These are phyloP conservation scores for Chalaropsis thielavioides DNA, from an alignment of 2,329 filamentous ascomycete species.

Conservation along the genomic window DNA sequence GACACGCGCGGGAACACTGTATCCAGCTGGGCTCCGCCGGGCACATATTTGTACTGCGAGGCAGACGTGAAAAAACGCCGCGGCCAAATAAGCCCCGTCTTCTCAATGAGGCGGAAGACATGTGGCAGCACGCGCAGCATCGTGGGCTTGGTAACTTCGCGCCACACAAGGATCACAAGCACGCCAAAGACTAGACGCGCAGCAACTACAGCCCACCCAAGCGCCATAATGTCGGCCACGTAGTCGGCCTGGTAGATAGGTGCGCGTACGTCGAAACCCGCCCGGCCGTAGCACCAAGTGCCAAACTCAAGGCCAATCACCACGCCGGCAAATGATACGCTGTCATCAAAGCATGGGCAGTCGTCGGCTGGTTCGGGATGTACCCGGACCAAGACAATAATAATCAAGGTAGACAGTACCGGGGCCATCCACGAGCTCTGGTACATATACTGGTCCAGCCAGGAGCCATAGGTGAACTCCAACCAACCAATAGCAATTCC, in stretches of 20 bases:
- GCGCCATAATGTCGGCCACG: conserved; percentile 45
- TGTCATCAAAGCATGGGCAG: conserved; percentile 94
- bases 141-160: conserved; percentile 74
- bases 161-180: conserved; percentile 73
- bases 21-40: conserved; percentile 50
- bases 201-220: conserved; percentile 51
- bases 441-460: conserved; percentile 58
- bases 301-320: conserved; percentile 72
- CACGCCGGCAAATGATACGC: conserved; percentile 81
- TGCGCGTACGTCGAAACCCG: conserved; percentile 40
- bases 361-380: conserved; percentile 95
- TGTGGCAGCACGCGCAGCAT: conserved; percentile 68
- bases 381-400: conserved; percentile 67
- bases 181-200: conserved; percentile 66
- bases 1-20: conserved; percentile 84
- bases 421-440: conserved; percentile 50
- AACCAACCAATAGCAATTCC: conserved; percentile 50
- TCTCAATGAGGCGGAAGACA: conserved; percentile 73
- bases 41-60: conserved; percentile 79
- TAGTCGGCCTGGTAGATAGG: conserved; percentile 24
- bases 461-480: conserved; percentile 45
- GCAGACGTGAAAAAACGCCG: conserved; percentile 83
- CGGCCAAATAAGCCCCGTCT: conserved; percentile 63
- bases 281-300: conserved; percentile 41
- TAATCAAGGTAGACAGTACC: conserved; percentile 45